A percentile compares a stretch with the other conserved stretches of the same genome.
Evolutionary conservation across 2,329 filamentous ascomycete species (phyloP).

Genomic region (Fusarium sp.): DNA sequence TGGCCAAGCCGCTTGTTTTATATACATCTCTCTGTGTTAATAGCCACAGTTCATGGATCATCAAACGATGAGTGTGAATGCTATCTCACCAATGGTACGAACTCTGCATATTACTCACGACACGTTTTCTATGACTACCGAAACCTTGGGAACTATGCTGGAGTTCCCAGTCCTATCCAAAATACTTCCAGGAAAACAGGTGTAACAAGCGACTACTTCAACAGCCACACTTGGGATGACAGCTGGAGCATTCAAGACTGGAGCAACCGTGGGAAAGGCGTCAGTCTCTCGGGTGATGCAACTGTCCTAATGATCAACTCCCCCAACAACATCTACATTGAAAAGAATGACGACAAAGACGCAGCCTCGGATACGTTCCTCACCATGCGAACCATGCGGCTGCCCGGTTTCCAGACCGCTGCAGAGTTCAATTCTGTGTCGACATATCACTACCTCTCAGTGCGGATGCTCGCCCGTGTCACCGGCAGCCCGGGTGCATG

Average conservation of each 20-base stretch:
- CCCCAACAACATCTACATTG: constrained; percentile 57
- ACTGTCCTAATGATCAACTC: constrained; percentile 53
- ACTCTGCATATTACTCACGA: constrained; percentile 53
- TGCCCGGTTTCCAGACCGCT: constrained; percentile 56
- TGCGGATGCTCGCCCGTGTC: constrained; percentile 63
- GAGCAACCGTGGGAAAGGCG: constrained; percentile 51
- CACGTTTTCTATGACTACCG: constrained; percentile 63
- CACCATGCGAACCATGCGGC: constrained; percentile 58
- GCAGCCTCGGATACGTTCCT: constrained; percentile 53
- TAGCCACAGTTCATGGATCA: neutral
- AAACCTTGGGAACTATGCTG: constrained; percentile 51
- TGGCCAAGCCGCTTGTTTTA: neutral
- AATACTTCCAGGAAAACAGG: constrained; percentile 41
- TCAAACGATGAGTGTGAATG: constrained; percentile 54
- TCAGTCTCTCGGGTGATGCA: constrained; percentile 40
- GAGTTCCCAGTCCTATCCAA: constrained; percentile 46
- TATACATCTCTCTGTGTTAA: constrained; percentile 13
- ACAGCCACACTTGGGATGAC: constrained; percentile 46
- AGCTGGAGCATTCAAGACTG: constrained; percentile 53
- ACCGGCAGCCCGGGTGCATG: constrained; percentile 58
- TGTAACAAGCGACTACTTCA: constrained; percentile 53
- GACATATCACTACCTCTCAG: constrained; percentile 45
- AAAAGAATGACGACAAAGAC: constrained; percentile 51
- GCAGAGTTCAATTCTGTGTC: constrained; percentile 57
- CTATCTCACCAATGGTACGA: constrained; percentile 58